Conservation (phyloP, 805 yeast species). For the Komagataella pseudopastoris region DNA sequence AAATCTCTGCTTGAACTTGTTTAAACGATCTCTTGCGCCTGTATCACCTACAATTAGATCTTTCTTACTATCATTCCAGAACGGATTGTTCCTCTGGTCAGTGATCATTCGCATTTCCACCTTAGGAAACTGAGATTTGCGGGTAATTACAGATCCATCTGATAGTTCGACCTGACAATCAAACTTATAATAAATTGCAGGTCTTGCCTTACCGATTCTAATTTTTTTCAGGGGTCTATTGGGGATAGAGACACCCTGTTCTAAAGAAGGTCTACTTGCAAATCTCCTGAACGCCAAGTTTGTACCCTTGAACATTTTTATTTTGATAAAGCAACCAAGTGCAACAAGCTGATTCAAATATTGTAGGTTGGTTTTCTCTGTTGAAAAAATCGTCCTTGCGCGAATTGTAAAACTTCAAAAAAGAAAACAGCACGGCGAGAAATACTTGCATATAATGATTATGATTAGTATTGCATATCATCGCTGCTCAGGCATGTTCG, state of each 20-base stretch:
- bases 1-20: slow-evolving; percentile 59
- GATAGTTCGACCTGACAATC: slow-evolving; percentile 81
- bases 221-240: slow-evolving; percentile 57
- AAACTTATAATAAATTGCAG: slow-evolving; percentile 85
- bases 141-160: slow-evolving; percentile 80
- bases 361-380: too few species aligned
- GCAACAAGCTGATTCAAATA: too few species aligned
- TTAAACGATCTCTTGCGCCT: slow-evolving; percentile 73
- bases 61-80: slow-evolving; percentile 83
- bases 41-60: slow-evolving; percentile 65
- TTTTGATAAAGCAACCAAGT: not conserved
- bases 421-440: too few species aligned
- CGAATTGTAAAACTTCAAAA: not conserved
- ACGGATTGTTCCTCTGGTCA: slow-evolving; percentile 76
- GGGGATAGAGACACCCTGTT: slow-evolving; percentile 15
- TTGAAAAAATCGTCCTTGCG: not conserved
- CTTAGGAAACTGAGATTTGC: slow-evolving; percentile 83
- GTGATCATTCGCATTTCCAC: slow-evolving; percentile 73
- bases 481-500: not conserved
- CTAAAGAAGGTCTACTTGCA: slow-evolving; percentile 16
- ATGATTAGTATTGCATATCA: too few species aligned
- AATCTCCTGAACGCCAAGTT: not conserved
- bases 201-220: slow-evolving; percentile 75
- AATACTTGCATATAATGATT: too few species aligned
- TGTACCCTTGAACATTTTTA: not conserved